Conservation (phyloP, 176 grass and related monocot genomes). For the Avena eriantha region DNA sequence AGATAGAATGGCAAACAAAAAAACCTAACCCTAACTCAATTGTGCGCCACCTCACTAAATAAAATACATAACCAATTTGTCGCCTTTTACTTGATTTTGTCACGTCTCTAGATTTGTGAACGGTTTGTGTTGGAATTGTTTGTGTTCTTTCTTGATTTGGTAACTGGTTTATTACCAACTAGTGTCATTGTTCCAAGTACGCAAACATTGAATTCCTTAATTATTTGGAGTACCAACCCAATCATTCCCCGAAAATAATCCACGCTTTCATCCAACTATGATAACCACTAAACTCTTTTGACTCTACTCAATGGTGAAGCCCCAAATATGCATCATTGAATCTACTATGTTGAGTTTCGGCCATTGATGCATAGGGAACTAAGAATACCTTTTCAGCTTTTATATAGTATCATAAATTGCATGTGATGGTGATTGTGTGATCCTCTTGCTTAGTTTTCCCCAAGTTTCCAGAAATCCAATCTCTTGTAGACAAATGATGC, state of each 20-base stretch:
- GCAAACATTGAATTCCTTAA: neutral
- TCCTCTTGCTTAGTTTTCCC: too few relatives aligned
- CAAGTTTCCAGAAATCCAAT: too few relatives aligned
- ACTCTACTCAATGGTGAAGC: neutral
- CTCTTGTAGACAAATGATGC: too few relatives aligned
- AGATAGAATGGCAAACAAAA: too few relatives aligned
- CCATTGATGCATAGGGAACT: too few relatives aligned
- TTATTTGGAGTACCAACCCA: neutral
- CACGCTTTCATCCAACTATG: neutral
- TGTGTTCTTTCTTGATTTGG: neutral
- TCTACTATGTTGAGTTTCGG: too few relatives aligned
- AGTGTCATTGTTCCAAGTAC: neutral
- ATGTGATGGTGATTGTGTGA: too few relatives aligned
- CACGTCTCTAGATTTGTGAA: neutral
- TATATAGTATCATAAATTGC: too few relatives aligned
- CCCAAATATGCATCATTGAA: neutral
- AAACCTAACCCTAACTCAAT: neutral
- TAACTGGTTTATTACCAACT: neutral
- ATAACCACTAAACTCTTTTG: slow-evolving; percentile 5
- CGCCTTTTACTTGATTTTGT: neutral
- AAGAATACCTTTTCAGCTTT: too few relatives aligned
- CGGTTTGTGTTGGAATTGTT: neutral
- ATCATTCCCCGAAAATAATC: neutral
- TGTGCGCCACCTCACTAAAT: neutral
- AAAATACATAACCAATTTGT: neutral